Evolutionary conservation across 495 filamentous ascomycete genomes (phyloP), one percentile per base, ranked within the genome.

Genomic region (Daldinia loculata): DNA sequence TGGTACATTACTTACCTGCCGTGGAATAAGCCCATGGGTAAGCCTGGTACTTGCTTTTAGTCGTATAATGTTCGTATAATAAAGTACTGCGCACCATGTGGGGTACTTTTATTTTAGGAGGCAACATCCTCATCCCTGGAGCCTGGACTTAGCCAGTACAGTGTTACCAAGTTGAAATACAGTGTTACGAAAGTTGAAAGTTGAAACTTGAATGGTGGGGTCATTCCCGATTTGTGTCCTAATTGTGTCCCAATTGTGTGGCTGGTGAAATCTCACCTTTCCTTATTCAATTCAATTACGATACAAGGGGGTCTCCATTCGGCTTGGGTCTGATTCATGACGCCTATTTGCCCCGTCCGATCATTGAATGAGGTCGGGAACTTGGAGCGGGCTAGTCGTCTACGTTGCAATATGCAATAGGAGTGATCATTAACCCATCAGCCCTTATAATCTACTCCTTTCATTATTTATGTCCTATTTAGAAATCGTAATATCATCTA

Each of bases 371-470:
- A 60, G 56, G 56, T 17, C 56, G 24, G 38, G 56, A 60, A 60
- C 56, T 53, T 59, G 19, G 29, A 50, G 26, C 24, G 27, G 58
- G 41, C 34, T 51, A 32, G 38, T 52, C 26, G 17, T 41, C 43
- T 52, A 36, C 43, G 56, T 66, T 66, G 26, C 55, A 66, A 60
- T 32, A 57, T 66, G 26, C 55, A 66, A 60, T 32, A 57, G n/a
- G 29, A 26, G 15, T n/a, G 29, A 41, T 45, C 26, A 29, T 65
- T 27, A 22, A 56, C 32, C 32, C 27, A 60, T 60, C 26, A 17
- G 17, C 24, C 39, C n/a, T 27, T 38, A 3, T 60, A 26, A n/a
- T 45, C 38, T 60, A 6, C 36, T 60, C 38, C 36, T 43, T 41
- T 26, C 22, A 29, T 19, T 24, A 43, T 57, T 34, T 41, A 27